Conservation (phyloP, 805 yeast genomes). For the Blastobotrys americana region DNA sequence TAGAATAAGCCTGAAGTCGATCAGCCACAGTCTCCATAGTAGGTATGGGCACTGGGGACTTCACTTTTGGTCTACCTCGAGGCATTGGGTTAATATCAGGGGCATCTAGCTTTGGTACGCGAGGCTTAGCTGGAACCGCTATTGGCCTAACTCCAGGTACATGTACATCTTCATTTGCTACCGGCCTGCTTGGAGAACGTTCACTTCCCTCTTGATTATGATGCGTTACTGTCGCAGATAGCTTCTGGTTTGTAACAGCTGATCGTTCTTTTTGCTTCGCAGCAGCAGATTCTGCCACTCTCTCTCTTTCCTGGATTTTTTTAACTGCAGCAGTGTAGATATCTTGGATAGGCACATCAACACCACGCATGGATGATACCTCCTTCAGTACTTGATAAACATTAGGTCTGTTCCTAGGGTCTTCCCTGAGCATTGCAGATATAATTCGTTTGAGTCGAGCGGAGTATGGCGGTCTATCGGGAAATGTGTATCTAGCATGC, state of each 20-base stretch:
- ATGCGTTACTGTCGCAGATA: not conserved
- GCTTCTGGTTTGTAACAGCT: not conserved
- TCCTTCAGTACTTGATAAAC: conserved; percentile 69
- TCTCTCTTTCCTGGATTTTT: conserved; percentile 1
- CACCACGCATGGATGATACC: conserved; percentile 52
- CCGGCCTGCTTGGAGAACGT: too few relatives aligned
- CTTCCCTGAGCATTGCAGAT: conserved; percentile 72
- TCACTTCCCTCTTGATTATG: not conserved
- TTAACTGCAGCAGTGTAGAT: conserved; percentile 16
- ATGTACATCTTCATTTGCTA: not conserved
- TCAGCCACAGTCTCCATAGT: not conserved
- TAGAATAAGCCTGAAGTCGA: conserved; percentile 1
- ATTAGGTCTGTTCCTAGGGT: conserved; percentile 78
- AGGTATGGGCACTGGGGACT: not conserved
- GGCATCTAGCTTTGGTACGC: conserved; percentile 6
- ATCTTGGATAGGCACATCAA: conserved; percentile 42
- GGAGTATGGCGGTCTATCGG: conserved; percentile 59
- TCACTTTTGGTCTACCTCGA: conserved; percentile 20
- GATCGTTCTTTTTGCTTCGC: conserved; percentile 3
- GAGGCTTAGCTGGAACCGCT: conserved; percentile 7
- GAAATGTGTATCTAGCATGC: conserved; percentile 76
- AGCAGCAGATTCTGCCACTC: not conserved
- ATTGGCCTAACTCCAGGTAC: not conserved
- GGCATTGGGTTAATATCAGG: conserved; percentile 23
- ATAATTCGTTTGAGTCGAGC: conserved; percentile 68